phyloP scores from a whole-genome alignment of 768 basidiomycete species.

The Boletus rufocinnamomeus region DNA sequence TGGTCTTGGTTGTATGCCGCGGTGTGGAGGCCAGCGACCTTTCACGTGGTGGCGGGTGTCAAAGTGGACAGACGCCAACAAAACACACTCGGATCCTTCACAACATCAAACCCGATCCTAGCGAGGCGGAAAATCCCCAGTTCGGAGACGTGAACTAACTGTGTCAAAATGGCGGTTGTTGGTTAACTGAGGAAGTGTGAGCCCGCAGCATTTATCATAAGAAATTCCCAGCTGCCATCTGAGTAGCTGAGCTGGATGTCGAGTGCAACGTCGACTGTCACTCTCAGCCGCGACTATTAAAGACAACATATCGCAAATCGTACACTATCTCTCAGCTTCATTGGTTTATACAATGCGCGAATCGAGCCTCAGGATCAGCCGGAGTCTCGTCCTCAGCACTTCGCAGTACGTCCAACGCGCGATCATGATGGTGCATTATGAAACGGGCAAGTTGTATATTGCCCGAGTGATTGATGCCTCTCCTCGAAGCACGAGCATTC shows the following conservation, averaged over 20 bases:
- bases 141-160: constrained; percentile 24
- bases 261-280: background rate
- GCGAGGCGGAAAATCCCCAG: constrained; percentile 17
- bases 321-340: constrained; percentile 18
- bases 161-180: constrained; percentile 22
- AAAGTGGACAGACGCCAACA: constrained; percentile 30
- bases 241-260: constrained; percentile 3
- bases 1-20: constrained; percentile 27
- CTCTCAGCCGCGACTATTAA: background rate
- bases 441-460: constrained; percentile 34
- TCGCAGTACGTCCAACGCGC: constrained; percentile 27
- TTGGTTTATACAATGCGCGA: constrained; percentile 34
- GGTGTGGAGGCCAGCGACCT: constrained; percentile 25
- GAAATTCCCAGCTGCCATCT: constrained; percentile 30
- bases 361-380: constrained; percentile 29
- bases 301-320: background rate
- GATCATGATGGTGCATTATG: constrained; percentile 34
- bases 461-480: constrained; percentile 19
- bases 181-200: constrained; percentile 24
- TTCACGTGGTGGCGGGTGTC: constrained; percentile 35
- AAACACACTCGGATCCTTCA: constrained; percentile 30
- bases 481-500: constrained; percentile 47
- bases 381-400: constrained; percentile 22
- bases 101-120: constrained; percentile 31
- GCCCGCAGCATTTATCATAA: constrained; percentile 29